phyloP scores from a whole-genome alignment of 1,139 yeast genomes.

The Debaryomyces robertsiae region DNA sequence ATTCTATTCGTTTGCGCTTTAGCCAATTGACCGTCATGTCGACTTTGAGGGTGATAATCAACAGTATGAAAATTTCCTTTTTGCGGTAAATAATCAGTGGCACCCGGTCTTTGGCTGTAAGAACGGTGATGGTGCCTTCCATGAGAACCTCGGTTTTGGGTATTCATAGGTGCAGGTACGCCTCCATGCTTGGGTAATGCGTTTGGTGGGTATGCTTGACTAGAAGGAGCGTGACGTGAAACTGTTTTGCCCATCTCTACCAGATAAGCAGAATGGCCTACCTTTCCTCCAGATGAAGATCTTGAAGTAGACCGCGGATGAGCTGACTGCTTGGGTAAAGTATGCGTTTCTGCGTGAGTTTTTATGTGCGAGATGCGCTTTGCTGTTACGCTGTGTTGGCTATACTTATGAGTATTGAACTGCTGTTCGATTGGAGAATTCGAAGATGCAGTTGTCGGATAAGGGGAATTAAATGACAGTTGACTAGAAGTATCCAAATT shows the following conservation, averaged over 20 bases:
- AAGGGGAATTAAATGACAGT: constrained; percentile 24
- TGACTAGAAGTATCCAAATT: constrained; percentile 16
- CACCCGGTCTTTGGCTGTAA: neutral
- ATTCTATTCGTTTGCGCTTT: too few relatives aligned
- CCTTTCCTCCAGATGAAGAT: constrained; percentile 6
- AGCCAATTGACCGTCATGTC: too few relatives aligned
- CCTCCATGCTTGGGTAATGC: constrained; percentile 1
- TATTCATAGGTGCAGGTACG: neutral
- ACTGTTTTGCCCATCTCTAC: constrained; percentile 9
- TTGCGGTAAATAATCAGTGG: neutral
- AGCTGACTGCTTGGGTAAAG: constrained; percentile 7
- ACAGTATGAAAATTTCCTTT: too few relatives aligned
- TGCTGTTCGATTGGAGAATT: constrained; percentile 19
- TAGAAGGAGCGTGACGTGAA: constrained; percentile 11
- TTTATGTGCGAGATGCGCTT: constrained; percentile 22
- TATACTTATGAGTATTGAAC: constrained; percentile 18
- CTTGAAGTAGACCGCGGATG: constrained; percentile 6
- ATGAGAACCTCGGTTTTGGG: neutral
- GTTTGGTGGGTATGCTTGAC: constrained; percentile 10
- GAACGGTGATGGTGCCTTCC: constrained; percentile 3
- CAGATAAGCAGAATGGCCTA: neutral
- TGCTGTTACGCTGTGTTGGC: constrained; percentile 22
- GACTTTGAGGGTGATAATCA: neutral
- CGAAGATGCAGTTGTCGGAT: constrained; percentile 21
- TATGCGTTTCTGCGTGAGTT: constrained; percentile 9